Evolutionary conservation across 2,329 filamentous ascomycete genomes (phyloP), one percentile per base, ranked within the genome.

Genomic region (Ilyonectria mors-panacis): DNA sequence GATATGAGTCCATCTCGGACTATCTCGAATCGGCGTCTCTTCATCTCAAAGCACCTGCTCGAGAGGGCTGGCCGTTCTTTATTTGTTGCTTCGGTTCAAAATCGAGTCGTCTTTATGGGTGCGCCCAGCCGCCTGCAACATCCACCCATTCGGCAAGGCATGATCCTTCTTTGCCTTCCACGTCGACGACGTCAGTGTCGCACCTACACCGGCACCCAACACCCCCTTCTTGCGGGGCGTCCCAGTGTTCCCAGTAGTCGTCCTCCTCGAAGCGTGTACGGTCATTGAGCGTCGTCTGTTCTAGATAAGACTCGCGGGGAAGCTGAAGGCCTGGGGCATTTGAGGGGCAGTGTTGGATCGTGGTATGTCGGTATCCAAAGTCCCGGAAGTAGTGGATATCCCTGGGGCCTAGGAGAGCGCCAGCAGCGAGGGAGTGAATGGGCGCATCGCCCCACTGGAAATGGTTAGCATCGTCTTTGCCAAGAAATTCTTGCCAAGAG

Each of bases 311-410:
- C 59, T 91, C 87, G 64, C 94, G 90, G 4, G 92, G 89, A 48
- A 97, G 87, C 82, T 99, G 96, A 54, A 93, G 91, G 13, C 92
- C 91, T 0, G 95, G 96, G 3, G 96, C 96, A 78, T 99, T 99
- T 61, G 95, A 94, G 1, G 96, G 96, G 77, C 96, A 99, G 82
- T 99, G 96, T 83, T 98, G 95, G 78, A 99, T 99, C 4, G 96
- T 99, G 7, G 96, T 99, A 82, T 99, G 96, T 78, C 96, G 90
- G 84, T 99, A 99, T 62, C 96, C 96, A 82, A 98, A 95, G 81
- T 99, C 96, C 75, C 96, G 94, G 91, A 99, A 99, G 84, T 99
- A 99, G 83, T 99, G 96, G 67, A 99, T 94, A 77, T 99, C 94
- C 61, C 87, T 86, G 53, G 93, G 91, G 2, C 90, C 87, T 35